Conservation (phyloP, 2,329 filamentous ascomycete species). For the Graphilbum ipis-grandicollis region DNA sequence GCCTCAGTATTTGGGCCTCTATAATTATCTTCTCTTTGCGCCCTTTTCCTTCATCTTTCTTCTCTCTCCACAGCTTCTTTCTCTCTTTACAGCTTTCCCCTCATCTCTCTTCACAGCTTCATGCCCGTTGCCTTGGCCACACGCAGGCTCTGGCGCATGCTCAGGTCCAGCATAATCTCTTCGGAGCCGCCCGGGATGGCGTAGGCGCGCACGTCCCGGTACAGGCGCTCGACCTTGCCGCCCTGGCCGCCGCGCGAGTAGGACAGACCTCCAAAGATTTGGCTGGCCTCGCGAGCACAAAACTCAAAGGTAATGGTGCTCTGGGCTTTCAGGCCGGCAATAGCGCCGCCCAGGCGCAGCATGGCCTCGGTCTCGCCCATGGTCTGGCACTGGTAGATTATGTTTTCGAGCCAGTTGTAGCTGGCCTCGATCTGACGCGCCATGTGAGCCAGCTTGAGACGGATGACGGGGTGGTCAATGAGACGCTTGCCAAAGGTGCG, state of each 20-base stretch:
- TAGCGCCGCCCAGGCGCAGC: constrained; percentile 85
- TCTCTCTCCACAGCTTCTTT: neutral
- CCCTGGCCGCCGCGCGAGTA: constrained; percentile 91
- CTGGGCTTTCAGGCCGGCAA: constrained; percentile 87
- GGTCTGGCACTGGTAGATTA: constrained; percentile 81
- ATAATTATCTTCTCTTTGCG: no score
- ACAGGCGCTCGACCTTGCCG: constrained; percentile 84
- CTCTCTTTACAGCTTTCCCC: neutral
- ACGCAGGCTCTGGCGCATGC: constrained; percentile 62
- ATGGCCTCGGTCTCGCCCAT: constrained; percentile 95
- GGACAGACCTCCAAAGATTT: constrained; percentile 91
- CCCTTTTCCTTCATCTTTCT: no score
- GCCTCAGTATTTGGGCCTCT: no score
- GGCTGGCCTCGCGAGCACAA: constrained; percentile 86
- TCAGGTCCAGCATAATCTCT: constrained; percentile 97
- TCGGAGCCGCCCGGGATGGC: constrained; percentile 90
- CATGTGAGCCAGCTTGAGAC: constrained; percentile 96
- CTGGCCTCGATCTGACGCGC: constrained; percentile 91
- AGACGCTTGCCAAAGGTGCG: constrained; percentile 92
- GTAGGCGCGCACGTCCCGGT: constrained; percentile 89
- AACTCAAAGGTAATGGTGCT: constrained; percentile 91
- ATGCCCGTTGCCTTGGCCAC: constrained; percentile 86
- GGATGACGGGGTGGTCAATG: constrained; percentile 92
- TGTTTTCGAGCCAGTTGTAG: constrained; percentile 93
- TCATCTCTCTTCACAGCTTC: constrained; percentile 53